Evolutionary conservation across 2,329 filamentous ascomycete species (phyloP).

Genomic region (Colletotrichum costaricense): DNA sequence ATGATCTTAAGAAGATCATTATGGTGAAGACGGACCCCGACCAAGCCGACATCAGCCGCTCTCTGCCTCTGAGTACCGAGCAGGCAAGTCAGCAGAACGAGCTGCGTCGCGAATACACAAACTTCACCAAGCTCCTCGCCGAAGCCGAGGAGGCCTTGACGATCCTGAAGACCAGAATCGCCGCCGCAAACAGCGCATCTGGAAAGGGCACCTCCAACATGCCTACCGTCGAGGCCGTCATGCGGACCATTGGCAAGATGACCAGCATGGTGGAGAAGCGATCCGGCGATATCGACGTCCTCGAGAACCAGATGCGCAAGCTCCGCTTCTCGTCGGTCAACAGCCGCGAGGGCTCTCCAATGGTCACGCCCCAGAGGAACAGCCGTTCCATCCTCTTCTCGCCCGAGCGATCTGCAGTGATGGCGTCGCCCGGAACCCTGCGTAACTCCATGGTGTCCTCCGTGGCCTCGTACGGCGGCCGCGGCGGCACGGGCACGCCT

Average conservation of each 20-base stretch:
- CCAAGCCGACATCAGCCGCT: constrained; percentile 71
- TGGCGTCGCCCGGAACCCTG: constrained; percentile 54
- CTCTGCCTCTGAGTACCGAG: constrained; percentile 84
- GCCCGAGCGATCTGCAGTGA: constrained; percentile 50
- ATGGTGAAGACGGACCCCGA: constrained; percentile 76
- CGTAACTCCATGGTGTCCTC: constrained; percentile 57
- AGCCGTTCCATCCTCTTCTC: constrained; percentile 49
- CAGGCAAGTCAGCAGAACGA: constrained; percentile 87
- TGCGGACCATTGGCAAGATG: constrained; percentile 92
- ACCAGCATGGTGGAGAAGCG: constrained; percentile 92
- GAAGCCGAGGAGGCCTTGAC: constrained; percentile 85
- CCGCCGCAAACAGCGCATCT: constrained; percentile 63
- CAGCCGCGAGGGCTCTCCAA: constrained; percentile 57
- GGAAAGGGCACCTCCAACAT: constrained; percentile 61
- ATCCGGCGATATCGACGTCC: constrained; percentile 88
- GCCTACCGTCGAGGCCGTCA: constrained; percentile 91
- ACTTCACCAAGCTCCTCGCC: constrained; percentile 78
- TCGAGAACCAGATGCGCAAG: constrained; percentile 87
- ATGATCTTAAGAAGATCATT: constrained; percentile 83
- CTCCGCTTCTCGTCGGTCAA: constrained; percentile 63
- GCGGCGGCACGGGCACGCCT: constrained; percentile 49
- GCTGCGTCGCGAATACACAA: constrained; percentile 79
- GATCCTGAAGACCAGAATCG: constrained; percentile 82
- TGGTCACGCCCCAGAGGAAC: constrained; percentile 52
- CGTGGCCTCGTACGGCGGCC: constrained; percentile 47